Conservation (phyloP, 2,329 filamentous ascomycete species). For the Colletotrichum gloeosporioides region DNA sequence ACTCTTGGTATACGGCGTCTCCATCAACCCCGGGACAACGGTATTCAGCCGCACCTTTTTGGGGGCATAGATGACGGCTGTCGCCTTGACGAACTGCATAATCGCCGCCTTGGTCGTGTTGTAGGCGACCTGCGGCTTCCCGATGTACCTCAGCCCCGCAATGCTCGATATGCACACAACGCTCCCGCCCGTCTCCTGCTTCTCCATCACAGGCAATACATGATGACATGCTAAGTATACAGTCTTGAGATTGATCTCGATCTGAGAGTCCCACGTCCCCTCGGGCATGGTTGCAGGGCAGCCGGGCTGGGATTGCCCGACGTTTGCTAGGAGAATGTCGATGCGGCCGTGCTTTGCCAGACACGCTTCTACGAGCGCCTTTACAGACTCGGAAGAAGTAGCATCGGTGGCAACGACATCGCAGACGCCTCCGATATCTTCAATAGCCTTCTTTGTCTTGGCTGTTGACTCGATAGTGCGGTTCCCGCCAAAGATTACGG, state of each 20-base stretch:
- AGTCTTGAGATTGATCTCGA: slow-evolving; percentile 61
- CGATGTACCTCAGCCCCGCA: slow-evolving; percentile 56
- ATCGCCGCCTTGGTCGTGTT: slow-evolving; percentile 56
- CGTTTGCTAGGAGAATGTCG: slow-evolving; percentile 67
- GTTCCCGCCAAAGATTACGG: slow-evolving; percentile 56
- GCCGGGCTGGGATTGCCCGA: slow-evolving; percentile 60
- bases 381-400: slow-evolving; percentile 56
- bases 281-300: slow-evolving; percentile 54
- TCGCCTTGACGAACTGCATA: slow-evolving; percentile 54
- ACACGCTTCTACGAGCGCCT: slow-evolving; percentile 56
- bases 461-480: slow-evolving; percentile 43
- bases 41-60: slow-evolving; percentile 56
- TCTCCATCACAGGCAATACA: slow-evolving; percentile 60
- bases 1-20: slow-evolving; percentile 50
- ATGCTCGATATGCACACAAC: slow-evolving; percentile 54
- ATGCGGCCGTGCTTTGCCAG: slow-evolving; percentile 57
- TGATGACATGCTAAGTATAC: slow-evolving; percentile 59
- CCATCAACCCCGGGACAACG: slow-evolving; percentile 61
- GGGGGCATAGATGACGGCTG: slow-evolving; percentile 53
- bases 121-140: slow-evolving; percentile 58
- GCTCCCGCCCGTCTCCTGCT: slow-evolving; percentile 42
- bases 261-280: slow-evolving; percentile 55
- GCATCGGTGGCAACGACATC: slow-evolving; percentile 53
- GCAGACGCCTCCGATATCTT: slow-evolving; percentile 36
- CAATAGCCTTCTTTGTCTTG: slow-evolving; percentile 43